A percentile compares a stretch with the other conserved stretches of the same genome.
Conservation (phyloP, 805 yeast genomes). For the Kodamaea kakaduensis region DNA sequence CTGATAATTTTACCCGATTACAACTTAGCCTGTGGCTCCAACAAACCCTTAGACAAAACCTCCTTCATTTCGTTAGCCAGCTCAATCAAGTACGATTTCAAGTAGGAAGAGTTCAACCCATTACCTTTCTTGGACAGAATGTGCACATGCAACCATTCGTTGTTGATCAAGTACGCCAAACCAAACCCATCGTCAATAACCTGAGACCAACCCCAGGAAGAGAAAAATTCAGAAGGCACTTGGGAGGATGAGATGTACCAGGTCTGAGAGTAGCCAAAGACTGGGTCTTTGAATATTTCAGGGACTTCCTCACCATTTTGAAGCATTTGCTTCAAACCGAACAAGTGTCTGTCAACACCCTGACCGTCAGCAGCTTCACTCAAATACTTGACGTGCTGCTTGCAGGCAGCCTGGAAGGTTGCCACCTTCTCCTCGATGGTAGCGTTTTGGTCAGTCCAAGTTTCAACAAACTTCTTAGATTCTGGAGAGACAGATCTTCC, state of each 20-base stretch:
- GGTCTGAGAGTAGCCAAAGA: slow-evolving; percentile 68
- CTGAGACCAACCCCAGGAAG: slow-evolving; percentile 95
- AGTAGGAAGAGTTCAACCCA: slow-evolving; percentile 51
- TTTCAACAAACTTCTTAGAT: slow-evolving; percentile 63
- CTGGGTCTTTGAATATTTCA: slow-evolving; percentile 68
- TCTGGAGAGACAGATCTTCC: slow-evolving; percentile 80
- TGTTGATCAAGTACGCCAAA: slow-evolving; percentile 87
- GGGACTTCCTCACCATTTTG: slow-evolving; percentile 58
- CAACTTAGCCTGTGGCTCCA: slow-evolving; percentile 37
- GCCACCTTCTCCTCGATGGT: slow-evolving; percentile 53
- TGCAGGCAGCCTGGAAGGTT: slow-evolving; percentile 68
- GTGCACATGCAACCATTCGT: slow-evolving; percentile 80
- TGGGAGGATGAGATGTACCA: slow-evolving; percentile 93
- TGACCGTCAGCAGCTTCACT: slow-evolving; percentile 75
- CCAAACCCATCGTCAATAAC: slow-evolving; percentile 94
- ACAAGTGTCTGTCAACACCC: slow-evolving; percentile 92
- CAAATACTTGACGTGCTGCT: slow-evolving; percentile 70
- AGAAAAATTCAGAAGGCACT: slow-evolving; percentile 71
- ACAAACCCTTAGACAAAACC: slow-evolving; percentile 43
- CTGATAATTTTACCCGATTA: no score
- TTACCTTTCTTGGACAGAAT: slow-evolving; percentile 68
- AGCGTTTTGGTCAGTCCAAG: slow-evolving; percentile 60
- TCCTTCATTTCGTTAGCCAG: slow-evolving; percentile 81
- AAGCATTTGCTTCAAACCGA: slow-evolving; percentile 77
- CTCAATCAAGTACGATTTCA: slow-evolving; percentile 66